Evolutionary conservation across 805 yeast species (phyloP), one percentile per base, ranked within the genome.

Genomic region (Starmerella geochares): DNA sequence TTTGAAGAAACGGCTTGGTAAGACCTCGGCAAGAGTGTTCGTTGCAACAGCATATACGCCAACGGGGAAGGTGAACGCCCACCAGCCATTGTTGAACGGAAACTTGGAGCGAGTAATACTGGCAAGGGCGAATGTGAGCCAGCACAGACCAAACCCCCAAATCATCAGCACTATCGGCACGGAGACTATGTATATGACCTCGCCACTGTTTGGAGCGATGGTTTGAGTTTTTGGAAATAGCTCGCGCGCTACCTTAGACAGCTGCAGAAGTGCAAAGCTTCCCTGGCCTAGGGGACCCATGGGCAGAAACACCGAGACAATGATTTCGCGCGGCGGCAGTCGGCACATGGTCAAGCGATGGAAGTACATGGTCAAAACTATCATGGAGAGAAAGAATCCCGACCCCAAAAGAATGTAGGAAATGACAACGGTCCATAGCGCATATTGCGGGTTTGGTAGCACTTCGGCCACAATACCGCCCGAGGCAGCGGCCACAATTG

Each of bases 61-160:
- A 13, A 31, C 14, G 19, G 46, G 46, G 46, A 42, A 42, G 4
- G 46, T 42, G 46, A 42, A 42, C 28, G 46, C 46, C 46, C 46
- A 42, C 46, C 46, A 42, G 19, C 46, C 46, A 16, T 42, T 42
- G 28, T 42, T 42, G 37, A 42, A 42, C 14, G 46, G 46, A 16
- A 42, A 42, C 28, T 16, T 17, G 19, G 35, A 21, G 14, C 46
- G 46, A 7, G 46, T 21, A 4, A 42, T 19, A 20, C 46, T 42
- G 27, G 28, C 27, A 2, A 42, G 20, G 8, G 46, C 46, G 28
- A 29, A 16, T 19, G 37, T 29, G 17, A 42, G 46, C 46, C 46
- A 42, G 28, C 27, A 20, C 27, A 42, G 27, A n/a, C 37, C 46
- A 21, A 42, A 42, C 37, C 47, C 47, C 47, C 47, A 33, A 8